A percentile compares a stretch with the other conserved stretches of the same genome.
Conservation (phyloP, 768 basidiomycete species). For the Hypholoma fasciculare region DNA sequence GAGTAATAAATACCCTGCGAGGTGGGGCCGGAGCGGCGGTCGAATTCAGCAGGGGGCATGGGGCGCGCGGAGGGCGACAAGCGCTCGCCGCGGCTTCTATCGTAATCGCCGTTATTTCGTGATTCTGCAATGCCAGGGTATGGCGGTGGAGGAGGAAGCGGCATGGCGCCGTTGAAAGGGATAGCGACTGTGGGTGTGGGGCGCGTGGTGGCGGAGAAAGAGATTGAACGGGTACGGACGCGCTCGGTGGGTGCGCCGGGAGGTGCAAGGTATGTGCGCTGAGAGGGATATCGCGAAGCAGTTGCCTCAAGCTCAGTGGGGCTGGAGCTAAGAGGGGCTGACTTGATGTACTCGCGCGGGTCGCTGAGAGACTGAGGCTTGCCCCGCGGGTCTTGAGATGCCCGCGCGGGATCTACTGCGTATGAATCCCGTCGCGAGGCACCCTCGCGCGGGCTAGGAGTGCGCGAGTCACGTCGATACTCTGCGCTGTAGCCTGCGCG, state of each 20-base stretch:
- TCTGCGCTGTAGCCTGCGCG: slow-evolving; percentile 8
- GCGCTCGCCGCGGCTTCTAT: slow-evolving; percentile 7
- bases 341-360: slow-evolving; percentile 10
- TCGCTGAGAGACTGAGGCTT: slow-evolving; percentile 6
- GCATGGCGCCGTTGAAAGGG: not conserved
- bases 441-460: slow-evolving; percentile 11
- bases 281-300: not conserved
- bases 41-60: slow-evolving; percentile 4
- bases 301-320: slow-evolving; percentile 13
- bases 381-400: slow-evolving; percentile 11
- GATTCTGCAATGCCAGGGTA: slow-evolving; percentile 4
- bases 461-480: slow-evolving; percentile 11
- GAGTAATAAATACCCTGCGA: slow-evolving; percentile 12
- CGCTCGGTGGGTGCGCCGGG: slow-evolving; percentile 5
- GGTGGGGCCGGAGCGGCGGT: slow-evolving; percentile 6
- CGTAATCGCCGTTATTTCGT: slow-evolving; percentile 12
- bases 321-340: slow-evolving; percentile 14
- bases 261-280: not conserved
- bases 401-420: slow-evolving; percentile 5
- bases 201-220: slow-evolving; percentile 14
- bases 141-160: not conserved
- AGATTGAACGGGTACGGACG: slow-evolving; percentile 16
- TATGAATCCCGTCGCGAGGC: slow-evolving; percentile 15
- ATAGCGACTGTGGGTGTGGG: slow-evolving; percentile 7
- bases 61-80: slow-evolving; percentile 1